Conservation (phyloP, 495 filamentous ascomycete species). For the Staphylotrichum longicolle region DNA sequence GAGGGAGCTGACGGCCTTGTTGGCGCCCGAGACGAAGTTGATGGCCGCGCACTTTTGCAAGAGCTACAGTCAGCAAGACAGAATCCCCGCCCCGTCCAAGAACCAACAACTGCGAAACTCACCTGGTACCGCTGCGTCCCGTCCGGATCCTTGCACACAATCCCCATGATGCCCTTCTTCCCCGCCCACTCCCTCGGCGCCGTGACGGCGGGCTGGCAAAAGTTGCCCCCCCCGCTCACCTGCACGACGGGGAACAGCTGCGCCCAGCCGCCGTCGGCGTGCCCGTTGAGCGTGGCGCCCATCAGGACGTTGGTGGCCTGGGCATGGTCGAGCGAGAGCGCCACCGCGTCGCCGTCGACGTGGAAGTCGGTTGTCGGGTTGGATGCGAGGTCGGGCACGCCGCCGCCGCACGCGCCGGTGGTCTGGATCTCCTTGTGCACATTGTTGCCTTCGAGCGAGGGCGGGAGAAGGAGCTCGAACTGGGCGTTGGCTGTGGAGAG, state of each 20-base stretch:
- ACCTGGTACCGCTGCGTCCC: too few species aligned
- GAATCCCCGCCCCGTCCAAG: too few species aligned
- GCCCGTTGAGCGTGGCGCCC: conserved; percentile 47
- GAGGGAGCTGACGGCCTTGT: conserved; percentile 13
- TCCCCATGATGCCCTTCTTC: conserved; percentile 46
- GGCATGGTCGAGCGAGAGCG: conserved; percentile 41
- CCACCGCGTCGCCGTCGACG: conserved; percentile 48
- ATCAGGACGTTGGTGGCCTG: conserved; percentile 46
- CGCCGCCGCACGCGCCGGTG: conserved; percentile 47
- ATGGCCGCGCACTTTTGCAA: conserved; percentile 46
- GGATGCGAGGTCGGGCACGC: conserved; percentile 35
- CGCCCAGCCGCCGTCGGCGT: conserved; percentile 46
- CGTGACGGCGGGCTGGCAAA: conserved; percentile 42
- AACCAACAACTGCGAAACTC: too few species aligned
- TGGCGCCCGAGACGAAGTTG: conserved; percentile 47
- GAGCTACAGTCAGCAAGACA: not conserved
- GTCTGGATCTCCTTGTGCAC: conserved; percentile 44
- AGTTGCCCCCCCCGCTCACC: conserved; percentile 46
- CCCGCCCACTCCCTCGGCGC: conserved; percentile 46
- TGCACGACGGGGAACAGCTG: conserved; percentile 44
- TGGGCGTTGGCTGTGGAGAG: conserved; percentile 42
- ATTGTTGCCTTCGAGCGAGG: conserved; percentile 39
- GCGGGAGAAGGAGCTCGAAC: conserved; percentile 46
- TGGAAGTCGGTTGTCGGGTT: conserved; percentile 45
- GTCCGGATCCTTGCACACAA: conserved; percentile 31